Percentiles rank a stretch among this genome's conserved stretches.
phyloP scores from a whole-genome alignment of 192 early-diverging fungal species.

The Hyaloraphidium curvatum region DNA sequence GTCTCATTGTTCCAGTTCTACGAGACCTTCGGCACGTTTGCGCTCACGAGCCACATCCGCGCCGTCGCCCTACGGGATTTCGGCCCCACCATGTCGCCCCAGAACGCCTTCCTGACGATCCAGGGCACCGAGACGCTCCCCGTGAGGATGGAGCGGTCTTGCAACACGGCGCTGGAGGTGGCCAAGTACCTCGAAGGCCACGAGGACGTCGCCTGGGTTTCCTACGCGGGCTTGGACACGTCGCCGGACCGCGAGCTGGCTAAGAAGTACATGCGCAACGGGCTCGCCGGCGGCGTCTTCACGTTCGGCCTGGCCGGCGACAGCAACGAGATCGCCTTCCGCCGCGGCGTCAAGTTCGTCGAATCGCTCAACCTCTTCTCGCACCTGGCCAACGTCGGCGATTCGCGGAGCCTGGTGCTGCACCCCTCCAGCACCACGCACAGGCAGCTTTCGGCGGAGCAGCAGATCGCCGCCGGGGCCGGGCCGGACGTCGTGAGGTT shows the following conservation, averaged over 20 bases:
- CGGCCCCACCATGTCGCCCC: conserved; percentile 2
- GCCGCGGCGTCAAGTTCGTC: neutral
- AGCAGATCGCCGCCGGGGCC: conserved; percentile 1
- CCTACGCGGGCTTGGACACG: conserved; percentile 1
- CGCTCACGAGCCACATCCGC: neutral
- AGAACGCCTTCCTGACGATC: conserved; percentile 4
- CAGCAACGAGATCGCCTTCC: neutral
- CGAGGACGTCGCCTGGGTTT: neutral
- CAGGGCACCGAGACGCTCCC: conserved; percentile 2
- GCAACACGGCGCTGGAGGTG: neutral
- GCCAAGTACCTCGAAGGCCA: conserved; percentile 1
- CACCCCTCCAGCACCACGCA: conserved; percentile 4
- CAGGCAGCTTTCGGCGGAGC: neutral
- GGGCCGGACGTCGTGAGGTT: neutral
- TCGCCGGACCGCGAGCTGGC: neutral
- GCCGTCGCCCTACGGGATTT: neutral
- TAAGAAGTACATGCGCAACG: conserved; percentile 1
- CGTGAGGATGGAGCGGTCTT: neutral
- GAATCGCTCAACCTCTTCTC: neutral
- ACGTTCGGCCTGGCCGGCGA: conserved; percentile 1
- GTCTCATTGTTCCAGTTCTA: neutral
- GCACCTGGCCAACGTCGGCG: neutral
- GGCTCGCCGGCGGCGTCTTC: neutral
- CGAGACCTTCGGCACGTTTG: neutral
- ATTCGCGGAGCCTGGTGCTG: neutral